These are phyloP conservation scores for Colletotrichum graminicola DNA, from an alignment of 2,329 filamentous ascomycete genomes.

Conservation along the genomic window DNA sequence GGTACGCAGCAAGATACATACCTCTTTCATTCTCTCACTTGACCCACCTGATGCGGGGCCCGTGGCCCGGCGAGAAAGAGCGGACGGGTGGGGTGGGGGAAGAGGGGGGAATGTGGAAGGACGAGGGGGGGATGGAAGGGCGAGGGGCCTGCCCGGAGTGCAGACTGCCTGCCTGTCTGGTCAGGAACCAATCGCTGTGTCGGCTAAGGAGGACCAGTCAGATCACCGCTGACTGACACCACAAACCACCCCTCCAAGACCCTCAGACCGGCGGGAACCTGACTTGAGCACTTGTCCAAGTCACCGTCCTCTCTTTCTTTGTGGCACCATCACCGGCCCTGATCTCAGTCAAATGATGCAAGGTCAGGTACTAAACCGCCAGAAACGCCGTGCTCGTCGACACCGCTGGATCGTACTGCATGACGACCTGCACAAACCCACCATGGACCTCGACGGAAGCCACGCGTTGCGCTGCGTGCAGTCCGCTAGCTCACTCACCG, in stretches of 20 bases:
- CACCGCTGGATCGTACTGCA: neutral
- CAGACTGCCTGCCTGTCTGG: neutral
- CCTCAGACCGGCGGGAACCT: constrained; percentile 25
- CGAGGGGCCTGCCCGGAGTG: constrained; percentile 15
- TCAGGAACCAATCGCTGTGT: constrained; percentile 11
- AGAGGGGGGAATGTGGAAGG: constrained; percentile 26
- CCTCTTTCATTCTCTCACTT: neutral
- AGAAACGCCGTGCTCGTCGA: neutral
- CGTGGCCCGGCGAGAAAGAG: constrained; percentile 32
- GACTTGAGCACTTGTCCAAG: constrained; percentile 36
- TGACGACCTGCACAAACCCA: neutral
- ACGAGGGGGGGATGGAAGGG: neutral
- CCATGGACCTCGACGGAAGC: neutral
- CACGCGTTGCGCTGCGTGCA: neutral
- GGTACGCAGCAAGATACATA: constrained; percentile 9
- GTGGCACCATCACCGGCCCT: constrained; percentile 28
- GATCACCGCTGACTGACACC: constrained; percentile 37
- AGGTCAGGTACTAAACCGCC: neutral
- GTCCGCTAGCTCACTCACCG: constrained; percentile 21
- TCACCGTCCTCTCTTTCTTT: constrained; percentile 21
- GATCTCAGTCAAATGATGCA: constrained; percentile 32
- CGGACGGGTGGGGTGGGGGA: constrained; percentile 34
- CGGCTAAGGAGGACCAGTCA: constrained; percentile 18
- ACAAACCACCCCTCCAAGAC: constrained; percentile 10
- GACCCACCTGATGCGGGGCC: constrained; percentile 34